Evolutionary conservation across 2,329 filamentous ascomycete species (phyloP), one percentile per base, ranked within the genome.

Genomic region (Pyricularia pennisetigena): DNA sequence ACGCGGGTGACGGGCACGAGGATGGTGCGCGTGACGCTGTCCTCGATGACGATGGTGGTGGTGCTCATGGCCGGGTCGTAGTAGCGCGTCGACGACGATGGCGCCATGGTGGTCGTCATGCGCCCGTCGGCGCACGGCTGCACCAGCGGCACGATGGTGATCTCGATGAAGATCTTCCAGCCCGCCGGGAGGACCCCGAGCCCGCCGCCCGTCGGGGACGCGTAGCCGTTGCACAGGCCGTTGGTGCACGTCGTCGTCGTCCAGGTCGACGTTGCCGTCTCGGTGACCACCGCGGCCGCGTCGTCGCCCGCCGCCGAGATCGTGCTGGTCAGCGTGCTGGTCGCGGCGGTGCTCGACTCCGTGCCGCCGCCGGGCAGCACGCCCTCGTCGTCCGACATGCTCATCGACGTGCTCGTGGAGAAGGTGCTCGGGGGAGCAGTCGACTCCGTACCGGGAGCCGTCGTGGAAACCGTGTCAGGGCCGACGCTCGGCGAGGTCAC

Each of bases 51-150:
- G 41, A 41, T 61, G n/a, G 62, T 64, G 23, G 59, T 63, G 9
- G 67, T 68, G 67, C 67, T 68, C 28, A 49, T 26, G 24, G 35
- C 35, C 41, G 67, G 61, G 67, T 68, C 67, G 67, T 68, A 68
- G 67, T 30, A 72, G 26, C 74, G 70, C 10, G 70, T 76, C 0
- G 72, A 75, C 57, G 69, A 62, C 8, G 69, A 69, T 2, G 74
- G 75, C 12, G 70, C 76, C 65, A 71, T 71, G 54, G 71, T 76
- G 30, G 71, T 74, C 16, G 73, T 70, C 49, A 67, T 90, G 35
- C 84, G 29, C 23, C 57, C 57, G n/a, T 61, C 57, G n/a, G 57
- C 24, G 57, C 57, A 30, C 26, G 41, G 24, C 41, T 41, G 20
- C 16, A 67, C 12, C 26, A 24, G 54, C n/a, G 54, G 59, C 54